phyloP scores from a whole-genome alignment of 2,329 filamentous ascomycete species.

The Monilinia laxa region DNA sequence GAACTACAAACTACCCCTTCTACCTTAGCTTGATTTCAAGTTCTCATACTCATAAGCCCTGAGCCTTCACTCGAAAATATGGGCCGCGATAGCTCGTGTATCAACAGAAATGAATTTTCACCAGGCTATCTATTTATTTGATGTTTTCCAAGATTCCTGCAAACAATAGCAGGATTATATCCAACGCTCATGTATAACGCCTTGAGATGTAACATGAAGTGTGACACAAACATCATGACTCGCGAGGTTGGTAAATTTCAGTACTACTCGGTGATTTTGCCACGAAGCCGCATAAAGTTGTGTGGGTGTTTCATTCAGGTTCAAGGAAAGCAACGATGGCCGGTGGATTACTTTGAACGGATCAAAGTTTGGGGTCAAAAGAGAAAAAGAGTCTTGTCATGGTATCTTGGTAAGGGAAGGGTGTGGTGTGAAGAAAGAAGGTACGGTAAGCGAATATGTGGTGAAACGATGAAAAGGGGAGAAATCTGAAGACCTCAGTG shows the following conservation, averaged over 20 bases:
- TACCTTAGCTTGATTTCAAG: background rate
- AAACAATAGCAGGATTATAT: background rate
- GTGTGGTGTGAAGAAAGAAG: background rate
- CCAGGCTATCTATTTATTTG: background rate
- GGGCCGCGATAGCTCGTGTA: background rate
- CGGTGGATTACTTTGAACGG: background rate
- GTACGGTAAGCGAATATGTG: background rate
- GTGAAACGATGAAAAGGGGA: conserved; percentile 14
- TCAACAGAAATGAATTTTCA: background rate
- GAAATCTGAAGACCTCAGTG: background rate
- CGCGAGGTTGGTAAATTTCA: background rate
- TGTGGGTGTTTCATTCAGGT: background rate
- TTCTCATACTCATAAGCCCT: background rate
- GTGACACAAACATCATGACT: background rate
- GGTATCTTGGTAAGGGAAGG: background rate
- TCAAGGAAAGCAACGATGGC: background rate
- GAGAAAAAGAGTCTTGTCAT: background rate
- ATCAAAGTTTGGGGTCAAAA: background rate
- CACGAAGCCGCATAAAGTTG: background rate
- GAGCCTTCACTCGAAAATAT: no score
- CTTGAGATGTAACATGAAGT: background rate
- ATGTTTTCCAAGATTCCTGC: background rate
- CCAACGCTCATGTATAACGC: background rate
- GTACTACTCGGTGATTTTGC: background rate
- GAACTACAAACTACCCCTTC: background rate